A percentile compares a stretch with the other conserved stretches of the same genome.
phyloP scores from a whole-genome alignment of 31 red algal species.

The Endocladia muricata region DNA sequence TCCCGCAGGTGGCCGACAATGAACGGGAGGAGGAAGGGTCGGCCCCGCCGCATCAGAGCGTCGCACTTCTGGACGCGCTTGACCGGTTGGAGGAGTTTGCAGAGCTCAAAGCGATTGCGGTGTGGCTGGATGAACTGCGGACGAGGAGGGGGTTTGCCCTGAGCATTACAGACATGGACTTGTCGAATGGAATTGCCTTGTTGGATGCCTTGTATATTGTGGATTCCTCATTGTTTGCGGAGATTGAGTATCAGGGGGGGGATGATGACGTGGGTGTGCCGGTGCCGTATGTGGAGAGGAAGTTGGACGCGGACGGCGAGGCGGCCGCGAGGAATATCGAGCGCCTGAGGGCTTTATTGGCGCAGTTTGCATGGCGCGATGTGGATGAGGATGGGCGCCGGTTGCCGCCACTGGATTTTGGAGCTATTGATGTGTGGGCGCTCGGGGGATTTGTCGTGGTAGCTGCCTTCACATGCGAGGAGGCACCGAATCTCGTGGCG shows the following conservation, averaged over 20 bases:
- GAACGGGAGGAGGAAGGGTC: too few species aligned
- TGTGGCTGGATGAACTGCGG: conserved; percentile 53
- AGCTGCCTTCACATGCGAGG: conserved; percentile 32
- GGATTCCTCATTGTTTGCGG: conserved; percentile 18
- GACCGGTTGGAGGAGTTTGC: conserved; percentile 33
- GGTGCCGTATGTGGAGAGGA: conserved; percentile 22
- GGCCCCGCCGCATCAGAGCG: conserved; percentile 35
- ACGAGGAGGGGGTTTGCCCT: background rate
- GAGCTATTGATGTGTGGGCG: conserved; percentile 23
- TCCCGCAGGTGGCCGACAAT: too few species aligned
- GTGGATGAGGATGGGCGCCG: conserved; percentile 3
- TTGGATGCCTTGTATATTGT: conserved; percentile 48
- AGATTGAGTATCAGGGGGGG: background rate
- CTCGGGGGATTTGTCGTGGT: conserved; percentile 51
- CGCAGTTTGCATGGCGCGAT: conserved; percentile 41
- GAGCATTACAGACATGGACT: conserved; percentile 42
- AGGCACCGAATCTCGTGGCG: conserved; percentile 13
- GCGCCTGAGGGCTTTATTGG: conserved; percentile 12
- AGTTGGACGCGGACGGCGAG: conserved; percentile 37
- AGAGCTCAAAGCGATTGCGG: conserved; percentile 45
- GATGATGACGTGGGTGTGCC: background rate
- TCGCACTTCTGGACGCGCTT: conserved; percentile 39
- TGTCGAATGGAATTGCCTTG: conserved; percentile 55
- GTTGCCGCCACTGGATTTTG: conserved; percentile 25
- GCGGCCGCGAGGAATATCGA: conserved; percentile 27